Evolutionary conservation across 2,329 filamentous ascomycete genomes (phyloP).

Genomic region (Phyllosticta citrichinensis): DNA sequence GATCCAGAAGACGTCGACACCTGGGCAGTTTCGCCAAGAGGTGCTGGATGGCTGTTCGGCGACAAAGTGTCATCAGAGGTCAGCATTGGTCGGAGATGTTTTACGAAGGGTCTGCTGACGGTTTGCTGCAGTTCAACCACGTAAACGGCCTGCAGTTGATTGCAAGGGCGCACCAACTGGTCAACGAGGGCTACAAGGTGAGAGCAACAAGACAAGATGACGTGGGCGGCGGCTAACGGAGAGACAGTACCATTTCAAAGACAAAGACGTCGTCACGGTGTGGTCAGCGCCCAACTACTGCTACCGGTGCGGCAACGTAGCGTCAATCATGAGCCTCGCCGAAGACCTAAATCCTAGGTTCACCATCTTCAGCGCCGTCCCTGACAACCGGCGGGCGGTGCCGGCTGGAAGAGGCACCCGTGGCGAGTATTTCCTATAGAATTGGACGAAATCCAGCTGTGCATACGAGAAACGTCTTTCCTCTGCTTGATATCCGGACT

Average conservation of each 20-base stretch:
- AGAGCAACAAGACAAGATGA: conserved; percentile 3
- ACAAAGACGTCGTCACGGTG: conserved; percentile 82
- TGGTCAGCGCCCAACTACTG: conserved; percentile 95
- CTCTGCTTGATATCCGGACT: conserved; percentile 12
- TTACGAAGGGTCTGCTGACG: neutral
- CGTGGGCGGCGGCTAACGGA: neutral
- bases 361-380: conserved; percentile 84
- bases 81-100: conserved; percentile 1
- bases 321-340: conserved; percentile 79
- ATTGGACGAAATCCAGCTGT: conserved; percentile 5
- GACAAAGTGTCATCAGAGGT: conserved; percentile 62
- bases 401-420: conserved; percentile 50
- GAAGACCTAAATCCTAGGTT: conserved; percentile 82
- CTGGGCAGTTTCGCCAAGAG: conserved; percentile 59
- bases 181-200: conserved; percentile 67
- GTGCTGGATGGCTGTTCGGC: conserved; percentile 58
- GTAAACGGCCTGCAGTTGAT: conserved; percentile 64
- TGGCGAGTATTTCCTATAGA: conserved; percentile 43
- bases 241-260: conserved; percentile 74
- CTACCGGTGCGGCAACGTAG: conserved; percentile 87
- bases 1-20: conserved; percentile 62
- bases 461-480: conserved; percentile 11
- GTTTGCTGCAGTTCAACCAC: conserved; percentile 52
- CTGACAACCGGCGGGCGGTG: conserved; percentile 71
- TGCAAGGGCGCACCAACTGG: conserved; percentile 62